Base-by-base conservation (phyloP, 352 stramenopile genomes). In the Phytophthora capsici region DNA sequence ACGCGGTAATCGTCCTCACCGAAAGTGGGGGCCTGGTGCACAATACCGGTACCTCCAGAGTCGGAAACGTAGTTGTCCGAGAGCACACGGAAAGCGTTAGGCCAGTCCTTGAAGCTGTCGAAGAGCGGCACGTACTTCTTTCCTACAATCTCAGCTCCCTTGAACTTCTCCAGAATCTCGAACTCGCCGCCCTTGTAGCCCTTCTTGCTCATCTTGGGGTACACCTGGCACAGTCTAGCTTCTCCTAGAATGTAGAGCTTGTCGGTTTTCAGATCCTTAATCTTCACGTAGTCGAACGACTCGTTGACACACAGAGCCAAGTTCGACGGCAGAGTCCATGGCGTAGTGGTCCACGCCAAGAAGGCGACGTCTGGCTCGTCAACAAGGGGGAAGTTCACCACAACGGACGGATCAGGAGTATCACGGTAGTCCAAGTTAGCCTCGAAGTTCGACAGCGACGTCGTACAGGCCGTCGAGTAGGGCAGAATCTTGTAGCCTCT, bases 1-100 rank as follows among this genome's bases (percentile, higher is more conserved):
- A 99, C 98, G 44, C 98, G 95, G 88, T 99, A 99, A 98, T 99
- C 98, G 74, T 99, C 98, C 73, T 99, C 98, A 86, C 98, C 98
- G 71, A 99, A 99, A 6, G 97, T 98, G 3, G 98, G 97, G 7
- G 98, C 96, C 74, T 99, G 96, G 81, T 99, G 97, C 20, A 99
- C 97, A 57, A 99, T 98, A 59, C 97, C 97, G 1, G 96, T 99
- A 71, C 98, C 84, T 73, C 94, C 90, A 64, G 98, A 97, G 75
- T 99, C 95, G 7, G 96, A 99, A 10, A 99, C 98, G 75, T 99
- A 99, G 36, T 80, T 95, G 75, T 99, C 98, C 30, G 83, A 91
- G n/a, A 99, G 72, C 34, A 99, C 95, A 16, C 84, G 90, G 78
- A 99, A 99, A 50, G 95, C 97, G 36, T 93, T 89, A 1, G 85